Evolutionary conservation across 2,329 filamentous ascomycete genomes (phyloP), one percentile per base, ranked within the genome.

Genomic region (Periconia sp.): DNA sequence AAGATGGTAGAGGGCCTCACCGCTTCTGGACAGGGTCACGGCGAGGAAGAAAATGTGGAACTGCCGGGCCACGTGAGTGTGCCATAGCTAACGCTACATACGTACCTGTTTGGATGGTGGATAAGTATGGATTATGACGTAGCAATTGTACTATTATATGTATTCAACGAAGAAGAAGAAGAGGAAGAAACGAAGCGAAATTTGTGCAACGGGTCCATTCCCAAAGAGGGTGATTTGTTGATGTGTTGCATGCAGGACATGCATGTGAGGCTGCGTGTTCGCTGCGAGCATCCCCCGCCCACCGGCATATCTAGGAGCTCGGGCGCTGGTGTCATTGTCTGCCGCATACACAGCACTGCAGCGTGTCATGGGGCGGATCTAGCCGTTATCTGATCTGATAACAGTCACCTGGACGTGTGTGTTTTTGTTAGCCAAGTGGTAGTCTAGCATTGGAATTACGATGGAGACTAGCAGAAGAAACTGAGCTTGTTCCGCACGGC

Each of bases 1-100:
- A 77, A 79, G 15, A 92, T 90, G 87, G 88, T 87, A 1, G 86
- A 90, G 57, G 84, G 82, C 1, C 75, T 91, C 61, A 65, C 65
- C 55, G 64, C 65, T 53, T 27, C 23, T 37, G 62, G 62, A 52
- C 61, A 60, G 51, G 60, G 59, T 52, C 63, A 55, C 47, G 55
- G 54, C 40, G 60, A 63, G 44, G 51, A 57, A 6, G 59, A 57
- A 45, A 65, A 66, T 54, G 68, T 64, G 64, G 65, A 69, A 45
- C 60, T 70, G 31, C 60, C 61, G 30, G 66, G 64, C 37, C 68
- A 71, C 60, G 64, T 70, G 59, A 64, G 66, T 56, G 56, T 65
- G 23, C 56, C 56, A 49, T 64, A 54, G n/a, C n/a, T n/a, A n/a
- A n/a, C n/a, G n/a, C n/a, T n/a, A n/a, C n/a, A n/a, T n/a, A n/a